These are phyloP conservation scores for Dioscorea cayenensis DNA, from an alignment of 116 monocot genomes.

Conservation along the genomic window DNA sequence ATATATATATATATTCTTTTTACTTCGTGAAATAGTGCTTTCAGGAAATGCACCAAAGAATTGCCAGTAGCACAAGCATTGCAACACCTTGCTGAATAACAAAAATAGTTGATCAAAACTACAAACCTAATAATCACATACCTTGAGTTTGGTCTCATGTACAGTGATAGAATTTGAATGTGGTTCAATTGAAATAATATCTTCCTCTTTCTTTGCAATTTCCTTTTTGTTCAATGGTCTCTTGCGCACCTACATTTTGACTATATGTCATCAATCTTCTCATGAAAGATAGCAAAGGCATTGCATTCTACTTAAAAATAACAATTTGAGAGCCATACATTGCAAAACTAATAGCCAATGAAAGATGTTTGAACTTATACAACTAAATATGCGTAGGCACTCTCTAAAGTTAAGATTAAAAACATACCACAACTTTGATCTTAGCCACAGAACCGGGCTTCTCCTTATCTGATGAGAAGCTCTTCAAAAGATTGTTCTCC, in stretches of 20 bases:
- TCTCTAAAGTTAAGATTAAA: background rate
- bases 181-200: slow-evolving; percentile 67
- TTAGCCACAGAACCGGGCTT: slow-evolving; percentile 78
- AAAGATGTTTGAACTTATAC: too few species aligned
- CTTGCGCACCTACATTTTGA: slow-evolving; percentile 72
- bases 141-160: slow-evolving; percentile 97
- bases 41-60: too few species aligned
- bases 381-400: too few species aligned
- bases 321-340: too few species aligned
- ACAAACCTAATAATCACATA: slow-evolving; percentile 7
- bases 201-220: slow-evolving; percentile 89
- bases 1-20: too few species aligned
- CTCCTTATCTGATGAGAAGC: slow-evolving; percentile 62
- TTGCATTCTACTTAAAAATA: background rate
- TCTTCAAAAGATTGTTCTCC: slow-evolving; percentile 51
- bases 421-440: slow-evolving; percentile 99
- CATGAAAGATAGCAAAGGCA: background rate
- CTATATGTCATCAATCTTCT: background rate
- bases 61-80: too few species aligned
- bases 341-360: too few species aligned
- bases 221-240: slow-evolving; percentile 97
- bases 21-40: too few species aligned
- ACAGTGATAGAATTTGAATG: slow-evolving; percentile 57
- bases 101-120: background rate
- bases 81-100: too few species aligned